Conservation (phyloP, 2,329 filamentous ascomycete genomes). For the Xylaria sp. region DNA sequence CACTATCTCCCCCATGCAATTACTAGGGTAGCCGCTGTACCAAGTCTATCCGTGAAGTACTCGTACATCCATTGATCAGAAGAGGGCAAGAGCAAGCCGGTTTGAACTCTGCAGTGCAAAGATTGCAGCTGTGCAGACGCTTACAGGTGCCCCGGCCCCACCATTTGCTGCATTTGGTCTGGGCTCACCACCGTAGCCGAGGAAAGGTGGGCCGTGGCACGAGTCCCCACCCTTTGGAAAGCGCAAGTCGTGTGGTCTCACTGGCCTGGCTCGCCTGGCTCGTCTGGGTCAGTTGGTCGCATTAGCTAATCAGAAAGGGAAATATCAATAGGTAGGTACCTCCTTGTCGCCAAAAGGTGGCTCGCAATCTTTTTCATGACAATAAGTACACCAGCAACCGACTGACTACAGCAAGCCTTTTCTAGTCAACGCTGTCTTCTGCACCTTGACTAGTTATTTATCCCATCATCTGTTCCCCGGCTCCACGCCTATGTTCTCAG, state of each 20-base stretch:
- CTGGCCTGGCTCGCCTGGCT: background rate
- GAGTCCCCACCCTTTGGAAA: no score
- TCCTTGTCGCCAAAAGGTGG: background rate
- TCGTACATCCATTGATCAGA: no score
- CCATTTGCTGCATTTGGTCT: no score
- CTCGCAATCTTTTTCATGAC: background rate
- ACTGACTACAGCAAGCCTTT: constrained; percentile 6
- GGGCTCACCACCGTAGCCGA: no score
- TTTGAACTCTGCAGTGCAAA: no score
- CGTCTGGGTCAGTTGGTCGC: background rate
- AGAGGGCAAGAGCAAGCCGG: no score
- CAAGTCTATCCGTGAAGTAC: no score
- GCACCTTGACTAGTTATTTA: background rate
- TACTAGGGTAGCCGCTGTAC: no score
- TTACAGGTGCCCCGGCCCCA: no score
- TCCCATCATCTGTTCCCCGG: background rate
- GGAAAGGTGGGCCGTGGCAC: no score
- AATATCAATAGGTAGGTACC: background rate
- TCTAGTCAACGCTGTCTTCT: background rate
- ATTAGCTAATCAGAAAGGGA: background rate
- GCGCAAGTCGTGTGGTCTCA: background rate
- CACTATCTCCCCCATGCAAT: no score
- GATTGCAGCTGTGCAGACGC: no score
- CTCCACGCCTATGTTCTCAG: background rate
- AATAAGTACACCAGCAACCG: background rate